Percentiles rank a stretch among this genome's conserved stretches.
These are phyloP conservation scores for Lyophyllum decastes DNA, from an alignment of 768 basidiomycete species.

Conservation along the genomic window DNA sequence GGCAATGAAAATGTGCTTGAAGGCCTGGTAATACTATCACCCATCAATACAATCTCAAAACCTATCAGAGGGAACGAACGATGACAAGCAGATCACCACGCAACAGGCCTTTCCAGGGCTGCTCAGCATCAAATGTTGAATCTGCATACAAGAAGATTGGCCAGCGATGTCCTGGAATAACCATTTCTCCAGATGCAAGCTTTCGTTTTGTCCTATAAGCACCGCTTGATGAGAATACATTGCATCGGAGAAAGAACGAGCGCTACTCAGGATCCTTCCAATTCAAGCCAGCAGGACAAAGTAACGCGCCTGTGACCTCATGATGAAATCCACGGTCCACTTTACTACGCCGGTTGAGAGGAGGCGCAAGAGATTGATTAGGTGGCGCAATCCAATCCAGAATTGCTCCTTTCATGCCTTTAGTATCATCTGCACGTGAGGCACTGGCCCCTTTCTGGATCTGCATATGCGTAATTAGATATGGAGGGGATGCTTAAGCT, in stretches of 20 bases:
- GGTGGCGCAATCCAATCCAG: constrained; percentile 24
- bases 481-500: not conserved
- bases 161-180: constrained; percentile 22
- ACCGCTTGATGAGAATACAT: not conserved
- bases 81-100: constrained; percentile 19
- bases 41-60: not conserved
- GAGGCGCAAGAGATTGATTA: constrained; percentile 9
- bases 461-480: too few species aligned
- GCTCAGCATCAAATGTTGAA: constrained; percentile 18
- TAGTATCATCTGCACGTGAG: constrained; percentile 17
- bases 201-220: not conserved
- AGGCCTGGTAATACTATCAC: too few species aligned
- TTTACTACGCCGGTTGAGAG: constrained; percentile 9
- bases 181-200: constrained; percentile 4
- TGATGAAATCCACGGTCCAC: too few species aligned
- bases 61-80: constrained; percentile 7
- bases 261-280: constrained; percentile 12
- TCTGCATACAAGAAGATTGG: constrained; percentile 22
- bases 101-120: constrained; percentile 27
- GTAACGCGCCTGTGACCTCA: constrained; percentile 7
- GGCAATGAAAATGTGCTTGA: constrained; percentile 9
- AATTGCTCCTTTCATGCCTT: constrained; percentile 17
- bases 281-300: constrained; percentile 11
- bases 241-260: too few species aligned
- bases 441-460: too few species aligned